phyloP scores from a whole-genome alignment of 345 rosid genomes.

The Salix brachista region DNA sequence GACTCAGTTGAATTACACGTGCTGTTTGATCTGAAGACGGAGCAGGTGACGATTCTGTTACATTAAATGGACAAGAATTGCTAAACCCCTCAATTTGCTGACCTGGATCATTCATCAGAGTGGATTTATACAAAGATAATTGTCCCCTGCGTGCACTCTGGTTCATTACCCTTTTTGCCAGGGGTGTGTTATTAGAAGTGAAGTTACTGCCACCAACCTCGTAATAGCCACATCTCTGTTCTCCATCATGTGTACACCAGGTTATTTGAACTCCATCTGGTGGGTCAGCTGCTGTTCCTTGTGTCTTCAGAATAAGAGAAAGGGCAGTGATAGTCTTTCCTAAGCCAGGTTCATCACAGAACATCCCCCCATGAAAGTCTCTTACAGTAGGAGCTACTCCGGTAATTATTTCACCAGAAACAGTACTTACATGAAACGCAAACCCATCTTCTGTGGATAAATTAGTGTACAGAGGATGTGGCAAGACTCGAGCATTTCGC shows the following conservation, averaged over 20 bases:
- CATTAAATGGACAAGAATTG: constrained; percentile 28
- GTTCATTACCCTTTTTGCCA: constrained; percentile 40
- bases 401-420: constrained; percentile 63
- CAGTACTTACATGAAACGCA: constrained; percentile 51
- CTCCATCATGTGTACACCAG: constrained; percentile 72
- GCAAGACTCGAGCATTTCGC: constrained; percentile 47
- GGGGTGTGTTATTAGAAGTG: constrained; percentile 27
- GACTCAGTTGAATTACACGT: constrained; percentile 39
- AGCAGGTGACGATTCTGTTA: constrained; percentile 20
- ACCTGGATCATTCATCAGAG: constrained; percentile 28
- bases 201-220: constrained; percentile 48
- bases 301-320: constrained; percentile 84
- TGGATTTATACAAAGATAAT: constrained; percentile 32
- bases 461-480: constrained; percentile 65
- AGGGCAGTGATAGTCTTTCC: constrained; percentile 95
- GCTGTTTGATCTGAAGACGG: constrained; percentile 27
- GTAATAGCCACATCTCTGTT: constrained; percentile 70
- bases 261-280: constrained; percentile 62
- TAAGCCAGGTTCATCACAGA: constrained; percentile 98
- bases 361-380: constrained; percentile 93
- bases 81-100: constrained; percentile 35
- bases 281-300: constrained; percentile 74
- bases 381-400: constrained; percentile 60
- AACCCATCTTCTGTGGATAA: constrained; percentile 74
- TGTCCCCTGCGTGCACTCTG: constrained; percentile 42